These are phyloP conservation scores for Mesembryanthemum crystallinum DNA, from an alignment of 148 eudicot species.

Conservation along the genomic window DNA sequence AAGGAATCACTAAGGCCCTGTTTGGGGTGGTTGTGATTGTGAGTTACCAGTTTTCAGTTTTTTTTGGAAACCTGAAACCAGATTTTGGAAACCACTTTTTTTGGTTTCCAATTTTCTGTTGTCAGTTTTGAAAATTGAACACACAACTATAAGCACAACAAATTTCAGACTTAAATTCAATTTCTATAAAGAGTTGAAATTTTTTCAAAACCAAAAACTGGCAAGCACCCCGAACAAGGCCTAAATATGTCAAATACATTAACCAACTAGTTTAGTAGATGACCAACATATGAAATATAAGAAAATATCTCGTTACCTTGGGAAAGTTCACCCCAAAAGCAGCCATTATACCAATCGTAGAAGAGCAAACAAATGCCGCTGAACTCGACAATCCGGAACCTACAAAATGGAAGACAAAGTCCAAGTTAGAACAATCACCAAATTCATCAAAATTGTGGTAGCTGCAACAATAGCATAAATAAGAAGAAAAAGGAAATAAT, in stretches of 20 bases:
- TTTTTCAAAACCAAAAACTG: too few relatives aligned
- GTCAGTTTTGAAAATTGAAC: too few relatives aligned
- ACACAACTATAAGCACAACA: too few relatives aligned
- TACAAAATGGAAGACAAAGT: constrained; percentile 25
- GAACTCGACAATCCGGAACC: constrained; percentile 98
- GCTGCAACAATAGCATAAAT: neutral
- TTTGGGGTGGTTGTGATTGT: too few relatives aligned
- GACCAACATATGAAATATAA: neutral
- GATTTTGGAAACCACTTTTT: too few relatives aligned
- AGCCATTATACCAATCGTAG: constrained; percentile 92
- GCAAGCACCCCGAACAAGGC: too few relatives aligned
- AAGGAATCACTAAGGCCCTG: too few relatives aligned
- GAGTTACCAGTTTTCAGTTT: too few relatives aligned
- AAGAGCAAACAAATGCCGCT: constrained; percentile 94
- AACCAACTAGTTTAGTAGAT: neutral
- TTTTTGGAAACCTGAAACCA: too few relatives aligned
- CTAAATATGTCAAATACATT: neutral
- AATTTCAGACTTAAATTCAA: too few relatives aligned
- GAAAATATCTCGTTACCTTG: constrained; percentile 46
- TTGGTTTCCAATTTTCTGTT: too few relatives aligned
- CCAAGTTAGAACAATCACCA: neutral
- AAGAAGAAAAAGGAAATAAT: neutral
- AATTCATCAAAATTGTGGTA: neutral
- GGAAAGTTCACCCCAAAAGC: constrained; percentile 64
- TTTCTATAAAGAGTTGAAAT: too few relatives aligned